Evolutionary conservation across 352 stramenopile genomes (phyloP).

Genomic region (Globisporangium heterothallicum): DNA sequence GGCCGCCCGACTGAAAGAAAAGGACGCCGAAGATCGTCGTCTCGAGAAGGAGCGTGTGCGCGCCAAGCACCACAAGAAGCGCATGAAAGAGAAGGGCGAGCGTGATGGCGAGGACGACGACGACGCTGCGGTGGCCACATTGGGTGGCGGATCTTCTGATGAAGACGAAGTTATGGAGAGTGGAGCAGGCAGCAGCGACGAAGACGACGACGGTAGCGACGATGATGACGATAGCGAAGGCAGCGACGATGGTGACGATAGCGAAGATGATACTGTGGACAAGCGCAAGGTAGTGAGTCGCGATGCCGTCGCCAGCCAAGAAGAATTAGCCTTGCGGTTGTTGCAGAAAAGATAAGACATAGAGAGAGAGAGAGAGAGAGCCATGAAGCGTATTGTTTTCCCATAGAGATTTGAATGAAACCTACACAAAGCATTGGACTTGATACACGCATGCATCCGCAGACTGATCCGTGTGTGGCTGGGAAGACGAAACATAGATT

Average conservation of each 20-base stretch:
- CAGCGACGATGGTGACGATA: constrained; percentile 5
- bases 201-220: constrained; percentile 15
- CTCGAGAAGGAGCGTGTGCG: constrained; percentile 85
- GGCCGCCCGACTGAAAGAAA: constrained; percentile 59
- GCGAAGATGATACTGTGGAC: constrained; percentile 14
- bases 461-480: too few species aligned
- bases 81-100: constrained; percentile 79
- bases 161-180: constrained; percentile 31
- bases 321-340: constrained; percentile 76
- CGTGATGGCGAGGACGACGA: constrained; percentile 43
- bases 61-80: constrained; percentile 87
- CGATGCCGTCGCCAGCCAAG: constrained; percentile 52
- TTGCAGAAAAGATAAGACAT: constrained; percentile 50
- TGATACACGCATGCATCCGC: too few species aligned
- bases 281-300: constrained; percentile 36
- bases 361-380: too few species aligned
- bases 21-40: constrained; percentile 71
- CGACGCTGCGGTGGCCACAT: constrained; percentile 20
- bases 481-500: too few species aligned
- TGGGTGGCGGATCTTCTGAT: constrained; percentile 26
- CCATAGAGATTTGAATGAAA: too few species aligned
- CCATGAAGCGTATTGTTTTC: too few species aligned
- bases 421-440: too few species aligned
- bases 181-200: constrained; percentile 21
- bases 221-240: constrained; percentile 13